phyloP scores from a whole-genome alignment of 495 filamentous ascomycete species.

The Penicillium argentinense region DNA sequence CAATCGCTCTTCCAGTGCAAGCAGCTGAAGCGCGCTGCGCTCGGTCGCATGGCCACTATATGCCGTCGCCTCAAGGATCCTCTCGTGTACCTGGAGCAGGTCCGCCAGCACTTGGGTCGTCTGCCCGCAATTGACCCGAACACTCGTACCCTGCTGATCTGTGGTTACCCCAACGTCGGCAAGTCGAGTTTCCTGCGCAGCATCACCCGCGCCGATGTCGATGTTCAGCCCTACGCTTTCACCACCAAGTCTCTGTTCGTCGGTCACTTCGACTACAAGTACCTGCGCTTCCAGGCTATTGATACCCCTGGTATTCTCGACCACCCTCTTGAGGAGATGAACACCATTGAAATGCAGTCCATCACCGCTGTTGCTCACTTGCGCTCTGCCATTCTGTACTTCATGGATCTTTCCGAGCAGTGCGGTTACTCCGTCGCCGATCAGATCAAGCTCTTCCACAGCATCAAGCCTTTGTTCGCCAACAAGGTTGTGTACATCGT shows the following conservation, averaged over 20 bases:
- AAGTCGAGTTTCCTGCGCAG: conserved; percentile 93
- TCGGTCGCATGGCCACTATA: conserved; percentile 96
- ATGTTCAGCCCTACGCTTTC: conserved; percentile 98
- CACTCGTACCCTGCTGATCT: conserved; percentile 90
- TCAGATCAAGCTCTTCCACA: conserved; percentile 90
- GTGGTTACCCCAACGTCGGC: conserved; percentile 96
- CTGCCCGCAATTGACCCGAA: conserved; percentile 97
- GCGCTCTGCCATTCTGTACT: conserved; percentile 90
- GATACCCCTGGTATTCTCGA: conserved; percentile 94
- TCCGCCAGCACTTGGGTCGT: conserved; percentile 95
- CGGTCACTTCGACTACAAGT: conserved; percentile 98
- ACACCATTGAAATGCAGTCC: conserved; percentile 98
- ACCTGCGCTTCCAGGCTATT: conserved; percentile 88
- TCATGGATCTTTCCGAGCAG: conserved; percentile 97
- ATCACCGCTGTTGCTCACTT: conserved; percentile 98
- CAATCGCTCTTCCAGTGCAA: conserved; percentile 96
- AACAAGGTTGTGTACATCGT: conserved; percentile 97
- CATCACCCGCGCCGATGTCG: conserved; percentile 93
- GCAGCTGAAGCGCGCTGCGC: conserved; percentile 82
- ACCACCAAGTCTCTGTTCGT: conserved; percentile 98
- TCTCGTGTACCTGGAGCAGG: conserved; percentile 93
- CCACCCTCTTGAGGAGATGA: conserved; percentile 99
- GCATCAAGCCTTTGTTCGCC: conserved; percentile 92
- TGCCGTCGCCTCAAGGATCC: conserved; percentile 91
- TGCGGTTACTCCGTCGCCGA: conserved; percentile 92